Base-by-base conservation (phyloP, 75 land plant genomes). In the Larix kaempferi region DNA sequence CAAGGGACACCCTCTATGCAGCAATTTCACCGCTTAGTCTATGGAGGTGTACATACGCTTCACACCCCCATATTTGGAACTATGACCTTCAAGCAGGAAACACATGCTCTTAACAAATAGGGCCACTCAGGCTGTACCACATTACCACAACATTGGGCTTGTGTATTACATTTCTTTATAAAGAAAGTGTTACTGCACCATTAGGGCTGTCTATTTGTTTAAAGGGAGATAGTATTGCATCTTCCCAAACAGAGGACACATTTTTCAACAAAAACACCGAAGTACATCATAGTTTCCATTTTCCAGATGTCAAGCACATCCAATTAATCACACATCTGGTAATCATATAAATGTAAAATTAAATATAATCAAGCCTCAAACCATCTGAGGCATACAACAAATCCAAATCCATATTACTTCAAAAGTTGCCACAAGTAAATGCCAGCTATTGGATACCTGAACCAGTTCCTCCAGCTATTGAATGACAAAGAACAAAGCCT, bases 391-490 rank as follows among this genome's bases (percentile, higher is more conserved):
- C 67, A 11, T 15, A 33, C 17, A 64, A 64, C 19, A 64, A 64
- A 64, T 35, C 39, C 67, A 64, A 27, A 29, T 13, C 3, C 66
- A 63, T 63, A 29, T 65, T 49, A 49, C 10, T 49, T 49, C 11
- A 49, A 49, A 80, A 23, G 14, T 54, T 54, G 37, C 26, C 49
- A n/a, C 39, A 79, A 16, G 16, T 5, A 39, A 69, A 35, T 7
- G 12, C 19, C 52, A 57, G 39, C 41, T 21, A 44, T 3, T 65
- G 23, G 72, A 73, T 66, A 95, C 99, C 99, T 88, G 99, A 98
- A 58, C 99, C 99, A 56, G 99, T 98, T 75, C 99, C 99, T 64
- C 99, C 99, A 82, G 99, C 99, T 62, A 98, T 98, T 56, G 98
- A 95, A 78, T 98, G 99, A 65, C 99, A 98, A 22, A 98, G 83